Base-by-base conservation (phyloP, 2,329 filamentous ascomycete genomes). In the Lachnellula suecica region DNA sequence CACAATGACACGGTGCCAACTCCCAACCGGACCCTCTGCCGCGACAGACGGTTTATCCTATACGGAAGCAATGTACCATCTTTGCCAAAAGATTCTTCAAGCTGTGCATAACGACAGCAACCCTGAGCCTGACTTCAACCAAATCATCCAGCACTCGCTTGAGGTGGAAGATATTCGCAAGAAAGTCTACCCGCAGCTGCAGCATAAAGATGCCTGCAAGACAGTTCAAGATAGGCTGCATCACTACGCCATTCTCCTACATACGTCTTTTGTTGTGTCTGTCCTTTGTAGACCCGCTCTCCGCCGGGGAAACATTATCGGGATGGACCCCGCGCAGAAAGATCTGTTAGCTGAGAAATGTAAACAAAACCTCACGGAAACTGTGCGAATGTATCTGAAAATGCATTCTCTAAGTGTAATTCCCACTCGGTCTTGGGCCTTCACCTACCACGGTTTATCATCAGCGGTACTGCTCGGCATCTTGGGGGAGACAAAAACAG, bases 391-490 rank as follows among this genome's bases (percentile, higher is more conserved):
- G 83, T 87, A 86, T 63, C 71, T 87, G 20, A 81, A 83, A 15
- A 87, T 87, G 83, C 83, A 87, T 65, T 83, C 85, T 57, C 70
- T 87, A 25, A 85, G 82, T 2, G 79, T 84, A 8, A 85, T 86
- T 43, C 83, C 83, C 1, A 87, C 83, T 0, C 74, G 83, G 23
- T 85, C 81, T 51, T 87, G 83, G 83, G 83, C 83, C 0, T 86
- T 86, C 55, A 87, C 83, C 1, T 86, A 86, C 52, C 82, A 87
- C 60, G 82, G 83, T 1, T 74, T 87, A 7, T 86, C 83, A 8
- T 87, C 83, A 0, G 83, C 83, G 1, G 74, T 87, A 3, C 71
- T 87, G 3, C 77, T 87, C 8, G 83, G 83, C 15, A 84, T 87
- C 46, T 64, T 85, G 1, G 80, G 79, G 44, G 82, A 85, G 59